Percentiles rank a stretch among this genome's conserved stretches.
Conservation (phyloP, 257 asterid species). For the Solanum bulbocastanum region DNA sequence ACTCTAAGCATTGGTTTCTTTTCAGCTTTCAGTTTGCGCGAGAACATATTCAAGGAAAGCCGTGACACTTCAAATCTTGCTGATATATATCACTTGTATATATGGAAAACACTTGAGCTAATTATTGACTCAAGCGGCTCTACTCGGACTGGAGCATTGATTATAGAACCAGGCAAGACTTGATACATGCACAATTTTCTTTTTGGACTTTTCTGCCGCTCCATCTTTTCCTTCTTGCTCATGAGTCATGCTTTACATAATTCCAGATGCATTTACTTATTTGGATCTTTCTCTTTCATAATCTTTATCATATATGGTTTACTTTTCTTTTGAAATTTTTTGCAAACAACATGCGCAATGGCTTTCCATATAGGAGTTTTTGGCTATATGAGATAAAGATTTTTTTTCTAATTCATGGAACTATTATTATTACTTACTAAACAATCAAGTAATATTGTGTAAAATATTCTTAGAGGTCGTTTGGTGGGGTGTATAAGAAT, state of each 20-base stretch:
- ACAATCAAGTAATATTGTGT: background rate
- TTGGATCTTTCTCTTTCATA: background rate
- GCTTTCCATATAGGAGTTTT: background rate
- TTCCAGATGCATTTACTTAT: background rate
- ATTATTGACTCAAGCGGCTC: constrained; percentile 25
- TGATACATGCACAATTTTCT: background rate
- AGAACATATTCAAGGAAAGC: constrained; percentile 50
- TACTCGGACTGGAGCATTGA: constrained; percentile 64
- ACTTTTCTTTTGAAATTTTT: background rate
- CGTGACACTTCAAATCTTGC: constrained; percentile 64
- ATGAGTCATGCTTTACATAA: background rate
- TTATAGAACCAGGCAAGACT: constrained; percentile 81
- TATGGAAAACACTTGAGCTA: constrained; percentile 34
- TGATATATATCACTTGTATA: constrained; percentile 36
- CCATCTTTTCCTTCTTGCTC: background rate
- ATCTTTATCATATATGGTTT: background rate
- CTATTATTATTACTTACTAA: background rate
- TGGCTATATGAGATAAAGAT: background rate
- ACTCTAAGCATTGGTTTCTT: background rate
- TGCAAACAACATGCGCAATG: background rate
- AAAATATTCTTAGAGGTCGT: background rate
- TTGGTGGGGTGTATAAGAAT: background rate
- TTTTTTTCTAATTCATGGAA: background rate
- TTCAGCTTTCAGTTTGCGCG: constrained; percentile 67
- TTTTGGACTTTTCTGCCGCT: background rate